A percentile compares a stretch with the other conserved stretches of the same genome.
These are phyloP conservation scores for Hanseniaspora mollemarum DNA, from an alignment of 805 yeast genomes.

Conservation along the genomic window DNA sequence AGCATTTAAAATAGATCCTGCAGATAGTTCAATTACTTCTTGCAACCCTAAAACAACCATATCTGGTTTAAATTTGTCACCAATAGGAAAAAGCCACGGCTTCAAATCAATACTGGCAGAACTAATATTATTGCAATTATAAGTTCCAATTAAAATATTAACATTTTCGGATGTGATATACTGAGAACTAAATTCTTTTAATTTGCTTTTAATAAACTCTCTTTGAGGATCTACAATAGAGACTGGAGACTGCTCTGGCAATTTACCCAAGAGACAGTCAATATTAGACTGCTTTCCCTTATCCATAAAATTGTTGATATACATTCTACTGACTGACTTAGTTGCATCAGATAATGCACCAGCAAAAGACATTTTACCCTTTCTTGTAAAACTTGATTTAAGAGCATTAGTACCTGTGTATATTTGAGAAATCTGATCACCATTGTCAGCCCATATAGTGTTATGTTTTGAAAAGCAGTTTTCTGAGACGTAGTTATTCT, in stretches of 20 bases:
- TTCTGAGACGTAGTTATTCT: constrained; percentile 32
- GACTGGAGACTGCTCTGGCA: constrained; percentile 60
- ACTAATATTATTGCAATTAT: constrained; percentile 68
- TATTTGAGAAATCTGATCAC: constrained; percentile 89
- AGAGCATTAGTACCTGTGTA: constrained; percentile 97
- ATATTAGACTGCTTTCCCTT: constrained; percentile 81
- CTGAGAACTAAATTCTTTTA: constrained; percentile 33
- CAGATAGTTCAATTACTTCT: constrained; percentile 85
- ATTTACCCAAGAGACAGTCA: constrained; percentile 73
- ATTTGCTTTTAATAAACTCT: constrained; percentile 64
- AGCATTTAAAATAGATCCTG: constrained; percentile 78
- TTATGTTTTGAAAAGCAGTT: constrained; percentile 58
- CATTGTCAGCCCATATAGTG: constrained; percentile 94
- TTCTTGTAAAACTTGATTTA: constrained; percentile 85
- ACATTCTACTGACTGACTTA: constrained; percentile 86
- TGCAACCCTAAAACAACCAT: constrained; percentile 84
- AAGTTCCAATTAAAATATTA: constrained; percentile 68
- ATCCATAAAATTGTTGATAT: constrained; percentile 91
- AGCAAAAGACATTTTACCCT: constrained; percentile 92
- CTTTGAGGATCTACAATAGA: constrained; percentile 75
- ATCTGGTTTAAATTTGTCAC: constrained; percentile 51
- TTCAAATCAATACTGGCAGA: constrained; percentile 43
- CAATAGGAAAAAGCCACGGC: constrained; percentile 74
- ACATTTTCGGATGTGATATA: constrained; percentile 54
- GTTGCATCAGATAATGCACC: constrained; percentile 97